Evolutionary conservation across 495 filamentous ascomycete genomes (phyloP).

Genomic region (Hyaloscypha variabilis): DNA sequence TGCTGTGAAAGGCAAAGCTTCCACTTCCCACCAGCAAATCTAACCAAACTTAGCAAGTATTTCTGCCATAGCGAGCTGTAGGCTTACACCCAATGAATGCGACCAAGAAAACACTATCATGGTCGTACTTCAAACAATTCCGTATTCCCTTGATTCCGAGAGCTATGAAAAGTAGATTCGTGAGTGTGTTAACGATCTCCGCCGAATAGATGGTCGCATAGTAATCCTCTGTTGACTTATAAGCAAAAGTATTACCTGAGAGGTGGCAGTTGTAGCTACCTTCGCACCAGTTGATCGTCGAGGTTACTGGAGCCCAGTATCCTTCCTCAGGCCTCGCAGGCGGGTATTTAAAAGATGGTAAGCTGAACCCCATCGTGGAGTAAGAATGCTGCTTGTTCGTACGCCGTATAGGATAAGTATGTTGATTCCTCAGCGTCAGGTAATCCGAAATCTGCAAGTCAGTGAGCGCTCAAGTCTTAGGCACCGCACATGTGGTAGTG

Average conservation of each 20-base stretch:
- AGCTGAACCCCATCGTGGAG: slow-evolving; percentile 22
- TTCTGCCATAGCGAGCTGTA: background rate
- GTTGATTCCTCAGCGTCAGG: background rate
- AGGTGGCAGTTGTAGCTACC: slow-evolving; percentile 33
- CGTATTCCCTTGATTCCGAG: slow-evolving; percentile 72
- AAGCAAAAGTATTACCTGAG: background rate
- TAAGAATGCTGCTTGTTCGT: background rate
- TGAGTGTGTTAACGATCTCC: slow-evolving; percentile 72
- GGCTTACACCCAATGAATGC: slow-evolving; percentile 62
- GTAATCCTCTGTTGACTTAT: slow-evolving; percentile 50
- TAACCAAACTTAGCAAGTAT: slow-evolving; percentile 12
- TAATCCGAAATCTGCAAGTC: background rate
- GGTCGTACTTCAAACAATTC: slow-evolving; percentile 68
- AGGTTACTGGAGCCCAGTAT: slow-evolving; percentile 84
- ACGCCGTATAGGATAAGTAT: background rate
- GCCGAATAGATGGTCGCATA: slow-evolving; percentile 62
- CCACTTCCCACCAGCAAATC: slow-evolving; percentile 77
- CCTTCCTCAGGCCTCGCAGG: slow-evolving; percentile 60
- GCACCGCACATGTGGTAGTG: background rate
- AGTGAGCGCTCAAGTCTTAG: background rate
- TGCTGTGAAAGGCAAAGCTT: slow-evolving; percentile 81
- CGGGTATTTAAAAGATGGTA: slow-evolving; percentile 66
- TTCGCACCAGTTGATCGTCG: slow-evolving; percentile 93
- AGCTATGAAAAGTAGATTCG: slow-evolving; percentile 79
- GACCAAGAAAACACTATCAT: slow-evolving; percentile 73